Base-by-base conservation (phyloP, 441 rosid genomes). In the Euphorbia schlechtendalii region DNA sequence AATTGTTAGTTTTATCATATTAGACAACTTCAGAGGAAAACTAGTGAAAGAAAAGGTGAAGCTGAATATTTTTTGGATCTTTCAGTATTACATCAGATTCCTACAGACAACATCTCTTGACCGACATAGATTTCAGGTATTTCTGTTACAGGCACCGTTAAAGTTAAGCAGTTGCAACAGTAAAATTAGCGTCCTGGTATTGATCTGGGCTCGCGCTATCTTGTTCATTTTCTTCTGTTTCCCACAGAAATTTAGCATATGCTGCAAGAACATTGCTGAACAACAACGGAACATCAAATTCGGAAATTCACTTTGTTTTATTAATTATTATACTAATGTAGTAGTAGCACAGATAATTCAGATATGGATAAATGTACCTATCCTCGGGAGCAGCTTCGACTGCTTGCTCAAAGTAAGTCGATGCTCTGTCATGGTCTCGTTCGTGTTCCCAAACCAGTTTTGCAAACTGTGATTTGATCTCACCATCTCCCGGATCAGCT, bases 241-340 rank as follows among this genome's bases (percentile, higher is more conserved):
- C 92, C 98, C 95, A 88, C 20, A 88, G 73, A 80, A 91, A 91
- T 65, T 85, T 65, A 40, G 98, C 96, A 67, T 84, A 87, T 51
- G 90, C 90, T 52, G 83, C 98, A 1, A 88, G 88, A 71, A 89
- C 78, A 63, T 83, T 57, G 75, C 91, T 89, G 88, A 46, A 51
- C 48, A 69, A 24, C 59, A 55, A 64, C 53, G 68, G 20, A 53
- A 51, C 6, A 63, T 34, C 3, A 28, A 22, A 11, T 13, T 22
- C 28, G 3, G 13, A 6, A 54, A 24, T 13, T 3, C 13, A 9
- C 0, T 12, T 13, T 54, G 4, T 22, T 10, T 25, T 1, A 13
- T 5, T 54, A n/a, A n/a, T n/a, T n/a, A n/a, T n/a, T n/a, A n/a
- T n/a, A n/a, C n/a, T n/a, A n/a, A n/a, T n/a, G n/a, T n/a, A n/a